These are phyloP conservation scores for Periconia digitata DNA, from an alignment of 2,329 filamentous ascomycete species.

Conservation along the genomic window DNA sequence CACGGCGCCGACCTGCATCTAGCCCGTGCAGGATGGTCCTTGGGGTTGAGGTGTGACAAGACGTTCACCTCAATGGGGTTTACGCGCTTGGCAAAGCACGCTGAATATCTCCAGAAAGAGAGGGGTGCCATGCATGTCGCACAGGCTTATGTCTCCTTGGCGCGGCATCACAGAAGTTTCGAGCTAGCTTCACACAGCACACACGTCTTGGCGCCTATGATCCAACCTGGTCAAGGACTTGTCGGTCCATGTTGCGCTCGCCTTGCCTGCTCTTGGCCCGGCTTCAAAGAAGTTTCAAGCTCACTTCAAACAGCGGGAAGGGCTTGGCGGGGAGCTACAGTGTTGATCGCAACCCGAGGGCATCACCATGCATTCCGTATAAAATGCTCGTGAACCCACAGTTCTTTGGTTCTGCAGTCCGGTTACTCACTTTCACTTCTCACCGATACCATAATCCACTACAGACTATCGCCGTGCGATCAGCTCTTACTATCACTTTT, in stretches of 20 bases:
- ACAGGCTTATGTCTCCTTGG: constrained; percentile 29
- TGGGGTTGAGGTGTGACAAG: constrained; percentile 10
- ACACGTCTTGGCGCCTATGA: constrained; percentile 27
- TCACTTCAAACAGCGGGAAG: constrained; percentile 32
- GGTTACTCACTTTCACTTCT: constrained; percentile 42
- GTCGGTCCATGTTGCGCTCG: constrained; percentile 9
- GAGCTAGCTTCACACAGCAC: constrained; percentile 34
- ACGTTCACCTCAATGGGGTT: constrained; percentile 6
- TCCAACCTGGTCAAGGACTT: too few relatives aligned
- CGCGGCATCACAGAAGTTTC: constrained; percentile 39
- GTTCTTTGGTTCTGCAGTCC: constrained; percentile 36
- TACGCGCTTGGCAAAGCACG: constrained; percentile 8
- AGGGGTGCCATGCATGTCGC: constrained; percentile 14
- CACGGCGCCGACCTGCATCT: neutral
- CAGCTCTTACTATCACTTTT: constrained; percentile 23
- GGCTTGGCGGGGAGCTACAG: constrained; percentile 31
- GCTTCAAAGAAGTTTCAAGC: constrained; percentile 45
- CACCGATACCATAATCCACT: constrained; percentile 24
- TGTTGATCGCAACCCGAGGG: constrained; percentile 9
- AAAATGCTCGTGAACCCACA: constrained; percentile 27
- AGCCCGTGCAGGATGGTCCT: constrained; percentile 1
- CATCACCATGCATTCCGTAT: constrained; percentile 23
- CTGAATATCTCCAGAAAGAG: constrained; percentile 9
- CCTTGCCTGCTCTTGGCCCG: constrained; percentile 34
- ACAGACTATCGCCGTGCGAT: constrained; percentile 36